Base-by-base conservation (phyloP, 2,329 filamentous ascomycete genomes). In the Nannizzia gypsea region DNA sequence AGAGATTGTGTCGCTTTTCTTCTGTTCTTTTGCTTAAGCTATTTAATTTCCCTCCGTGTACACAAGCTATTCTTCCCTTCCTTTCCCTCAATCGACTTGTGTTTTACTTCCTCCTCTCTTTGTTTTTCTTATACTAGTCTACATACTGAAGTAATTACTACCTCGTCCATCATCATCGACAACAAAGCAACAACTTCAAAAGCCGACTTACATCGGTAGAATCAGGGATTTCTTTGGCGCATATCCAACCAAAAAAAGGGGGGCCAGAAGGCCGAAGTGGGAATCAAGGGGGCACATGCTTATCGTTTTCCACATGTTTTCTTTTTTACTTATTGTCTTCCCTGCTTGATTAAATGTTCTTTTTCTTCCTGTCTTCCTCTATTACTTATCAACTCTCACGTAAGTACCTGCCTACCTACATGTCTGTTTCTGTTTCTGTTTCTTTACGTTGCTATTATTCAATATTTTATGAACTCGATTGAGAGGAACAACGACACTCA, bases 91-190 rank as follows among this genome's bases (percentile, higher is more conserved):
- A 26, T 48, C 20, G 48, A 31, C 28, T 54, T 34, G 48, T 54
- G 48, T 34, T 26, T 54, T 20, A 15, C 11, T 54, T n/a, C 15
- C 48, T 54, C 46, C 46, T n/a, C 26, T 54, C 13, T 42, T 42
- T 42, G 11, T 4, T 42, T 31, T 34, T 22, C 8, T 48, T 46
- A 46, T 52, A 54, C 8, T 34, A 54, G 48, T 24, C 17, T 54
- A 48, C 28, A 54, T 34, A 34, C 28, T 34, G n/a, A 54, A 54
- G 48, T 54, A 54, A 54, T 54, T 31, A 54, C 26, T 54, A 54
- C 28, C 26, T 54, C 20, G 20, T 54, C n/a, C 48, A 24, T 50
- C n/a, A 54, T 34, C 31, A 9, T 34, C 11, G 31, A 34, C 31
- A 34, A 11, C 31, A 11, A 34, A 34, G 31, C 31, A 34, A 34